These are phyloP conservation scores for Carex arenaria DNA, from an alignment of 202 grass and related monocot species.

Conservation along the genomic window DNA sequence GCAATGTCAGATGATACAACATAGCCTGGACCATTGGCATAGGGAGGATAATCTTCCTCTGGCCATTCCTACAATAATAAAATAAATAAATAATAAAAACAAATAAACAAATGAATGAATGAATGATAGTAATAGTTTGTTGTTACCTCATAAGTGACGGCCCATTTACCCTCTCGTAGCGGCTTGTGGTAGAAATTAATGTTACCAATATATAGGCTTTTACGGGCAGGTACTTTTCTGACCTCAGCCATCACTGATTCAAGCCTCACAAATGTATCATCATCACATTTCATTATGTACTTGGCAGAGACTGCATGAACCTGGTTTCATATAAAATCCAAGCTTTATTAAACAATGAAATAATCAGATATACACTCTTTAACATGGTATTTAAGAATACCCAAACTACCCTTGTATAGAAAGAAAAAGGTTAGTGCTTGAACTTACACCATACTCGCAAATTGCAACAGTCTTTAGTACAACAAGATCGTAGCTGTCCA, in stretches of 20 bases:
- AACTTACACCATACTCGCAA: constrained; percentile 77
- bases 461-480: constrained; percentile 93
- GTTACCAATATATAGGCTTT: too few species aligned
- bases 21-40: constrained; percentile 99
- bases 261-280: constrained; percentile 92
- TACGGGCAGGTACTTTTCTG: background rate
- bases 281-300: constrained; percentile 98
- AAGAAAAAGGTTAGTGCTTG: background rate
- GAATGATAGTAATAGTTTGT: background rate
- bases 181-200: too few species aligned
- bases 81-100: constrained; percentile 18
- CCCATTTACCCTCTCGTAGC: too few species aligned
- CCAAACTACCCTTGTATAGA: background rate
- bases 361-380: background rate
- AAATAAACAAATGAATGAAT: constrained; percentile 15
- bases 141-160: too few species aligned
- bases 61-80: constrained; percentile 83
- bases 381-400: background rate
- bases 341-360: background rate
- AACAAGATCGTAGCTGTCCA: constrained; percentile 83
- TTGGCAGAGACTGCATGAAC: constrained; percentile 52
- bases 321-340: constrained; percentile 21
- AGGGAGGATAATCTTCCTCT: constrained; percentile 96
- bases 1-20: constrained; percentile 91
- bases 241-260: constrained; percentile 64